A percentile compares a stretch with the other conserved stretches of the same genome.
These are phyloP conservation scores for Lipomyces kockii DNA, from an alignment of 805 yeast species.

Conservation along the genomic window DNA sequence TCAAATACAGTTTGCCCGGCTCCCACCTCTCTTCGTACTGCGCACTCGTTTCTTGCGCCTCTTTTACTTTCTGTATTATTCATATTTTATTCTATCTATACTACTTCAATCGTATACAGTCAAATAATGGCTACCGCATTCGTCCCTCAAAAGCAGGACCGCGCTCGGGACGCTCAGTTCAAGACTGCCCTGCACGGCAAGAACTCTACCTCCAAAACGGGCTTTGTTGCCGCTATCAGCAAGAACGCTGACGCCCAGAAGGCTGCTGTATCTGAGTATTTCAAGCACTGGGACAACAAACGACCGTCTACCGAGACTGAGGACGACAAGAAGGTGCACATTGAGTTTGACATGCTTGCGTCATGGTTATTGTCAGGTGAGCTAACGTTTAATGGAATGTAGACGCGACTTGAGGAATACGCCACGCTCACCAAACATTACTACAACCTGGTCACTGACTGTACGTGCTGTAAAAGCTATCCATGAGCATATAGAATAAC, in stretches of 20 bases:
- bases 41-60: background rate
- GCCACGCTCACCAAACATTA: slow-evolving; percentile 91
- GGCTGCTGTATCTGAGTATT: slow-evolving; percentile 85
- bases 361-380: background rate
- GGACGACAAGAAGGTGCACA: slow-evolving; percentile 48
- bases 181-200: slow-evolving; percentile 88
- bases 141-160: slow-evolving; percentile 31
- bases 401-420: slow-evolving; percentile 75
- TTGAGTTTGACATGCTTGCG: background rate
- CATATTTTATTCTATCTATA: background rate
- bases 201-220: slow-evolving; percentile 63
- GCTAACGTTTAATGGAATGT: slow-evolving; percentile 22
- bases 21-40: background rate
- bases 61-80: background rate
- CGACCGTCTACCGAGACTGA: slow-evolving; percentile 69
- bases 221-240: slow-evolving; percentile 73
- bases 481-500: background rate
- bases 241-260: slow-evolving; percentile 80
- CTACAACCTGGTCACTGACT: slow-evolving; percentile 96
- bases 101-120: background rate
- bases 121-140: slow-evolving; percentile 20
- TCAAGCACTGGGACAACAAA: slow-evolving; percentile 97
- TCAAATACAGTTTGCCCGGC: background rate
- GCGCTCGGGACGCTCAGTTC: slow-evolving; percentile 63
- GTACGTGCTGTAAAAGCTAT: slow-evolving; percentile 30